These are phyloP conservation scores for Hemisphaericaspora lyxosophila DNA, from an alignment of 1,139 yeast species.

Conservation along the genomic window DNA sequence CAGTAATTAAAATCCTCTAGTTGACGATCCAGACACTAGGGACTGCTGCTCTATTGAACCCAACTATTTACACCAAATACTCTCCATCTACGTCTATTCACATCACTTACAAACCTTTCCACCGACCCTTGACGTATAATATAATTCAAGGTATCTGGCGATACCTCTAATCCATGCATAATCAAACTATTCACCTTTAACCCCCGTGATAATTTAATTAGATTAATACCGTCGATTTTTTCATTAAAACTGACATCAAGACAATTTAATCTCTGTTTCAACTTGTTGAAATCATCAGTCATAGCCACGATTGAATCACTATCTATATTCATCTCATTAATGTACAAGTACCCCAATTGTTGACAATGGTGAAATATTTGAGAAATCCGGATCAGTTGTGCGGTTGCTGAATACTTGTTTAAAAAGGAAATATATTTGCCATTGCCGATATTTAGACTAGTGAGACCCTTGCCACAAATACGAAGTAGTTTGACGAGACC, in stretches of 20 bases:
- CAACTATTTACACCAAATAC: constrained; percentile 35
- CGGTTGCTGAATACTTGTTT: constrained; percentile 23
- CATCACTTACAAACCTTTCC: constrained; percentile 25
- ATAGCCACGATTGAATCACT: constrained; percentile 34
- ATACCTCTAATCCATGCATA: constrained; percentile 38
- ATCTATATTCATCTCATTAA: constrained; percentile 42
- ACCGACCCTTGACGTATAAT: constrained; percentile 23
- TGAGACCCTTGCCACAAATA: constrained; percentile 18
- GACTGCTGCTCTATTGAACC: constrained; percentile 11
- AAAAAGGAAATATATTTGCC: constrained; percentile 25
- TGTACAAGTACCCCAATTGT: constrained; percentile 21
- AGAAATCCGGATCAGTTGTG: constrained; percentile 17
- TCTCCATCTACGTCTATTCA: constrained; percentile 32
- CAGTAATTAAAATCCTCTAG: too few relatives aligned
- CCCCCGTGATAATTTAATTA: constrained; percentile 30
- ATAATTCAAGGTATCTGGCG: constrained; percentile 28
- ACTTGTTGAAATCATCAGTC: constrained; percentile 22
- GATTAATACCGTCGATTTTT: constrained; percentile 39
- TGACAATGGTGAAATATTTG: constrained; percentile 28
- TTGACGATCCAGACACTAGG: too few relatives aligned
- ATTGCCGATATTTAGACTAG: constrained; percentile 30
- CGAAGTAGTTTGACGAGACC: constrained; percentile 33
- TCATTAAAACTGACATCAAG: constrained; percentile 41
- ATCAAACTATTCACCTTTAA: constrained; percentile 22
- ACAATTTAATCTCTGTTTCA: constrained; percentile 16